A percentile compares a stretch with the other conserved stretches of the same genome.
phyloP scores from a whole-genome alignment of 768 basidiomycete species.

The Suillus tomentosus region DNA sequence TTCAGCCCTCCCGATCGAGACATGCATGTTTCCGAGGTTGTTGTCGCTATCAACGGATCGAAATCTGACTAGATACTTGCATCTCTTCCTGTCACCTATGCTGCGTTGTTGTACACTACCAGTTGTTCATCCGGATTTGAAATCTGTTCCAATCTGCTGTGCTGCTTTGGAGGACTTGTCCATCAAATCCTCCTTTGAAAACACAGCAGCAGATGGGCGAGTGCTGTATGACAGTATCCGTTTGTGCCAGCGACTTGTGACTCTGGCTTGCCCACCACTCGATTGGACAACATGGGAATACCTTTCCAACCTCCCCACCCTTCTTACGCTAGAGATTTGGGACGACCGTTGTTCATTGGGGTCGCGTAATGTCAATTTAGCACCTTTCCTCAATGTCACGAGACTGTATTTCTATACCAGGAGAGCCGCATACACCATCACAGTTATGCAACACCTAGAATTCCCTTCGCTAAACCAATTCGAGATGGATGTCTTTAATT shows the following conservation, averaged over 20 bases:
- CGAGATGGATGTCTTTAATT: neutral
- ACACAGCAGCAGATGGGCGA: neutral
- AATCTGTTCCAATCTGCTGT: neutral
- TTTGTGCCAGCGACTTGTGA: neutral
- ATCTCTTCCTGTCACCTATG: neutral
- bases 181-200: neutral
- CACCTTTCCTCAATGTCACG: neutral
- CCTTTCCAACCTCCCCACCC: neutral
- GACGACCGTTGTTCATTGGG: neutral
- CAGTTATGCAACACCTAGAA: neutral
- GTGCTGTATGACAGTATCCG: neutral
- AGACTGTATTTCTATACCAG: neutral
- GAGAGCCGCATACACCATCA: neutral
- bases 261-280: neutral
- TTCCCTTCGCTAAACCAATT: constrained; percentile 4
- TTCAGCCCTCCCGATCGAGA: neutral
- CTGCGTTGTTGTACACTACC: neutral
- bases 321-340: neutral
- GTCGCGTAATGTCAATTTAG: neutral
- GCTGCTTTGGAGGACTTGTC: neutral
- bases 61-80: neutral
- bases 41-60: neutral
- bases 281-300: neutral
- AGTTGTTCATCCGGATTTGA: neutral
- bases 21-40: constrained; percentile 2